Evolutionary conservation across 2,329 filamentous ascomycete genomes (phyloP).

Genomic region (Trichoderma citrinoviride): DNA sequence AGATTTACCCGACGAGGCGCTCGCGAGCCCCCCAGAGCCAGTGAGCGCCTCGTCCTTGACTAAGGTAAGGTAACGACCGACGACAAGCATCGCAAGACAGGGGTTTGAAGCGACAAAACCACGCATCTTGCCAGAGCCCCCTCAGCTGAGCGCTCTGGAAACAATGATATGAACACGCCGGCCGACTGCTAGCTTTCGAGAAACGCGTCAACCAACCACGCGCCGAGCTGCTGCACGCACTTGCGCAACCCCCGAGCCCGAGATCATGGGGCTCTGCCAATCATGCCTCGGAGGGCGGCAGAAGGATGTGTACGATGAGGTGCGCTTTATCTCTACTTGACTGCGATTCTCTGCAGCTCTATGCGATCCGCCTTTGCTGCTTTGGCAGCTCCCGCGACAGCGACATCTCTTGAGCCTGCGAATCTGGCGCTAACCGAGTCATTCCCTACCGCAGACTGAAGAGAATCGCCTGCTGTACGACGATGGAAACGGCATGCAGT

Average conservation of each 20-base stretch:
- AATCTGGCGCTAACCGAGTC: conserved; percentile 18
- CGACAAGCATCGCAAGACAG: conserved; percentile 5
- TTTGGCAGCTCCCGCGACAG: too few species aligned
- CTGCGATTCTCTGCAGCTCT: background rate
- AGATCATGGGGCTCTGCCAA: conserved; percentile 57
- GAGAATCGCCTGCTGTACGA: conserved; percentile 60
- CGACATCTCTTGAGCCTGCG: too few species aligned
- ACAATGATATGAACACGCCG: conserved; percentile 2
- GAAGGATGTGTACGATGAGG: conserved; percentile 55
- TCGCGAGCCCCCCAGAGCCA: background rate
- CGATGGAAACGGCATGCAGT: conserved; percentile 57
- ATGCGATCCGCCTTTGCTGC: background rate
- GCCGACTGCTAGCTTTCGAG: background rate
- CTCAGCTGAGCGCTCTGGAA: background rate
- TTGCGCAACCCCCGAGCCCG: conserved; percentile 8
- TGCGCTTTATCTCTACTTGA: conserved; percentile 32
- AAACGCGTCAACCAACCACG: conserved; percentile 22
- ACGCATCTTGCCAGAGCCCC: background rate
- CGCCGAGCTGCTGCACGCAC: conserved; percentile 28
- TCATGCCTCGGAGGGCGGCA: conserved; percentile 57
- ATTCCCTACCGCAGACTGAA: conserved; percentile 45
- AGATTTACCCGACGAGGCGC: conserved; percentile 19
- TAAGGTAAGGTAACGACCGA: background rate
- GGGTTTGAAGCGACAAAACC: conserved; percentile 2
- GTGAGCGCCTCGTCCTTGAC: background rate